phyloP scores from a whole-genome alignment of 495 filamentous ascomycete species.

The Aspergillus cavernicola region DNA sequence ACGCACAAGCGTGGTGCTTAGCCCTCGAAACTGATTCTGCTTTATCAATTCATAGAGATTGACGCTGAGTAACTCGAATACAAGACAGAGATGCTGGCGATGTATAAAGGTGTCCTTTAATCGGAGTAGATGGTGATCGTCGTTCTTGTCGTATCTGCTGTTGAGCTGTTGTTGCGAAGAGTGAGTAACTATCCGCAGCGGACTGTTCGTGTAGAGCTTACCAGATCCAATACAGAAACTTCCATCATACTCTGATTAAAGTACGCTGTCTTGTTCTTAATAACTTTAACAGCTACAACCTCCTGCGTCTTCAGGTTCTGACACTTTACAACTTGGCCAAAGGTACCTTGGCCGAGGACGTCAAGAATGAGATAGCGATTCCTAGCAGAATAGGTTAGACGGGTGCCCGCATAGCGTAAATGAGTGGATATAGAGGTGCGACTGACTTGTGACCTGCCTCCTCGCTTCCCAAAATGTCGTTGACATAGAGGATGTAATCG shows the following conservation, averaged over 20 bases:
- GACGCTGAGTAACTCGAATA: constrained; percentile 95
- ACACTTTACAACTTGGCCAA: constrained; percentile 99
- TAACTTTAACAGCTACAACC: constrained; percentile 97
- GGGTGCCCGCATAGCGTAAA: neutral
- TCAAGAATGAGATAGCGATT: constrained; percentile 98
- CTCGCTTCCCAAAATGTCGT: constrained; percentile 97
- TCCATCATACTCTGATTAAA: constrained; percentile 99
- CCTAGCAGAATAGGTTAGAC: constrained; percentile 38
- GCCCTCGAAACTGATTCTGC: constrained; percentile 96
- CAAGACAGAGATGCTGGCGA: constrained; percentile 92
- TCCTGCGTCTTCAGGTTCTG: constrained; percentile 98
- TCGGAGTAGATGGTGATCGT: constrained; percentile 94
- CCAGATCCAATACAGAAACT: constrained; percentile 94
- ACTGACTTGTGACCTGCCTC: constrained; percentile 94
- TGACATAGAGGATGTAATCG: constrained; percentile 99
- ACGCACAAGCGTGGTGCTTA: constrained; percentile 95
- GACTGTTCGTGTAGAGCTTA: constrained; percentile 38
- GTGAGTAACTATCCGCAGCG: constrained; percentile 21
- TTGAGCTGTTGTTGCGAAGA: constrained; percentile 66
- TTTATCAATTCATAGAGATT: constrained; percentile 99
- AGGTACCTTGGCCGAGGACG: constrained; percentile 96
- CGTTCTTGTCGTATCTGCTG: constrained; percentile 97
- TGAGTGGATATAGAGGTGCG: neutral
- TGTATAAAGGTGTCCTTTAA: constrained; percentile 99
- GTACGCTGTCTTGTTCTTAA: constrained; percentile 98